These are phyloP conservation scores for Mycena amicta DNA, from an alignment of 768 basidiomycete genomes.

Conservation along the genomic window DNA sequence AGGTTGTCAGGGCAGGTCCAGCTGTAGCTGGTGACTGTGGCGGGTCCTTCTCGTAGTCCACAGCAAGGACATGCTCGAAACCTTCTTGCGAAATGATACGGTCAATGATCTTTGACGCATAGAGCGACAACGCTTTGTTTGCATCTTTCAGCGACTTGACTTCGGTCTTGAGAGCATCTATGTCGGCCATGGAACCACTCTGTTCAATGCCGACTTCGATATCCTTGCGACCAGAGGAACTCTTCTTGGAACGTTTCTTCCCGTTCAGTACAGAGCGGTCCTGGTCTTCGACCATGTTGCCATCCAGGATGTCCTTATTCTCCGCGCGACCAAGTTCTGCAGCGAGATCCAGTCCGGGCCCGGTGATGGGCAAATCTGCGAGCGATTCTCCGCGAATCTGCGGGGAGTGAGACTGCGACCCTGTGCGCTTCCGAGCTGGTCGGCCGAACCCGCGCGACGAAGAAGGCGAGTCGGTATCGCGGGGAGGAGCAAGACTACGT, in stretches of 20 bases:
- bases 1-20: slow-evolving; percentile 30
- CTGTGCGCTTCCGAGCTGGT: slow-evolving; percentile 51
- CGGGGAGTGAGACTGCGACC: slow-evolving; percentile 53
- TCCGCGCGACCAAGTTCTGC: slow-evolving; percentile 91
- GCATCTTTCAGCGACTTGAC: slow-evolving; percentile 93
- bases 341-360: slow-evolving; percentile 86
- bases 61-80: slow-evolving; percentile 95
- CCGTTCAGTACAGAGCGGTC: slow-evolving; percentile 46
- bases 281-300: slow-evolving; percentile 51
- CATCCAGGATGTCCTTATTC: slow-evolving; percentile 78
- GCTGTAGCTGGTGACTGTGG: slow-evolving; percentile 44
- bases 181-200: slow-evolving; percentile 51
- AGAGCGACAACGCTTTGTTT: slow-evolving; percentile 92
- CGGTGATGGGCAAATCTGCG: slow-evolving; percentile 84
- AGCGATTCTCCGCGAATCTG: slow-evolving; percentile 72
- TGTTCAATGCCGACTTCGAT: slow-evolving; percentile 45
- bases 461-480: slow-evolving; percentile 39
- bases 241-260: slow-evolving; percentile 56
- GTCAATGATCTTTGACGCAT: slow-evolving; percentile 97
- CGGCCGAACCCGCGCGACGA: slow-evolving; percentile 46
- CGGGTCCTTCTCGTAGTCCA: slow-evolving; percentile 75
- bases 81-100: slow-evolving; percentile 95
- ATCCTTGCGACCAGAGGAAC: slow-evolving; percentile 41
- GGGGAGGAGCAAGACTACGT: slow-evolving; percentile 35
- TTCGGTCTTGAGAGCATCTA: slow-evolving; percentile 79